Evolutionary conservation across 2,329 filamentous ascomycete species (phyloP), one percentile per base, ranked within the genome.

Genomic region (Sporothrix globosa): DNA sequence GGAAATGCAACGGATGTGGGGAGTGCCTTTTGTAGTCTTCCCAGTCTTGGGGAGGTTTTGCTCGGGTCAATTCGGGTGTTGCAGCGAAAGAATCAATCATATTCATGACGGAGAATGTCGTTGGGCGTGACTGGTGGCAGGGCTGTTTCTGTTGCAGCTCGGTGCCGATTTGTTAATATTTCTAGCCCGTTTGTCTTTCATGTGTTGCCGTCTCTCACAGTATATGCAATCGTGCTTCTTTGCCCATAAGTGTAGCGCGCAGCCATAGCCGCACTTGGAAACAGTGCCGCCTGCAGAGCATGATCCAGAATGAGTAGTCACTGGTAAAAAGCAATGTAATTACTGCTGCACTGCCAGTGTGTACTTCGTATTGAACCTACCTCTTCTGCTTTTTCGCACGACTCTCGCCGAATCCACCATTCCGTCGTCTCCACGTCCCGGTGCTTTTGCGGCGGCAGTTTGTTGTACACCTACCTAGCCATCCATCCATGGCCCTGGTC

Each of bases 361-460:
- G 58, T 30, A 48, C 41, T 4, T 48, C 60, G 41, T 48, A 34
- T 34, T 7, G 6, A 14, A 13, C 39, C 48, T 48, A 53, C 50
- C 24, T 44, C 54, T 34, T 30, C 54, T 41, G n/a, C 34, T 30
- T 24, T 21, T 17, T 19, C 54, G 7, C 19, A 13, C 56, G 7
- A 41, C 19, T 39, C 54, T 52, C 54, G 30, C 17, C 53, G 24
- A 56, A 5, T 34, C 54, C 54, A 19, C 19, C 30, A 17, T 30
- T 58, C 54, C 41, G 46, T 10, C 44, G 27, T 34, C 46, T 66
- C 17, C 63, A 66, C 27, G 63, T 46, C 46, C 41, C 46, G 63
- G 63, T 46, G 63, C 46, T 46, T 66, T 46, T 66, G 63, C 63
- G 63, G 63, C 63, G 46, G 63, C 63, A 66, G 63, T 46, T 34